A percentile compares a stretch with the other conserved stretches of the same genome.
phyloP scores from a whole-genome alignment of 2,329 filamentous ascomycete species.

The Clarireedia paspali region DNA sequence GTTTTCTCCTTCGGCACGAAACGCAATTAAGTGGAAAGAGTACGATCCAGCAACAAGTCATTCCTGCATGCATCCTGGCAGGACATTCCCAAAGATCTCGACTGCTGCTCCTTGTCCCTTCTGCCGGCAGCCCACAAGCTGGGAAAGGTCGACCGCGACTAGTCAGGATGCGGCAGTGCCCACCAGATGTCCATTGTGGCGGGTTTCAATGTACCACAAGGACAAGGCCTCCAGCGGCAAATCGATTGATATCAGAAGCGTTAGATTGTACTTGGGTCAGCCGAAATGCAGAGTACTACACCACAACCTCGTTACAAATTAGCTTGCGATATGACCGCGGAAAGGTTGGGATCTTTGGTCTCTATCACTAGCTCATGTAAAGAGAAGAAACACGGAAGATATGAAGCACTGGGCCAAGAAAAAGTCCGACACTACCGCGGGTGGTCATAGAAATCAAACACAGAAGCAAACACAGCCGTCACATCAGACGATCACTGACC shows the following conservation, averaged over 20 bases:
- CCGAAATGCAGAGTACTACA: too few relatives aligned
- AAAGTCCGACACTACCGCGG: not conserved
- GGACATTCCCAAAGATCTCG: not conserved
- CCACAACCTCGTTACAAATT: too few relatives aligned
- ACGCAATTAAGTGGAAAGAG: not conserved
- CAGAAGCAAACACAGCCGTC: conserved; percentile 11
- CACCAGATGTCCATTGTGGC: not conserved
- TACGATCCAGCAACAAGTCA: not conserved
- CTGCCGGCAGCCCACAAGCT: not conserved
- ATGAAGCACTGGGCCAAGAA: too few relatives aligned
- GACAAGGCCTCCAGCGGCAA: too few relatives aligned
- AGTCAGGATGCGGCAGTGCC: not conserved
- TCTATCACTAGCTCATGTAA: too few relatives aligned
- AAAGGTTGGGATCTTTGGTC: too few relatives aligned
- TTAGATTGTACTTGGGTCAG: too few relatives aligned
- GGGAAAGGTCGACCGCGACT: not conserved
- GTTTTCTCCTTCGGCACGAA: not conserved
- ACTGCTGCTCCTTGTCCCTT: not conserved
- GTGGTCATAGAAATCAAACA: not conserved
- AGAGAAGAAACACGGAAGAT: too few relatives aligned
- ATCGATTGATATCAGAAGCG: too few relatives aligned
- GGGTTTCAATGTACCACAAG: not conserved
- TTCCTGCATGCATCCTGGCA: not conserved
- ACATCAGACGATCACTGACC: not conserved
- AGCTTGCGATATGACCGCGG: too few relatives aligned